Base-by-base conservation (phyloP, 2,329 filamentous ascomycete species). In the Verticillium zaregamsianum region DNA sequence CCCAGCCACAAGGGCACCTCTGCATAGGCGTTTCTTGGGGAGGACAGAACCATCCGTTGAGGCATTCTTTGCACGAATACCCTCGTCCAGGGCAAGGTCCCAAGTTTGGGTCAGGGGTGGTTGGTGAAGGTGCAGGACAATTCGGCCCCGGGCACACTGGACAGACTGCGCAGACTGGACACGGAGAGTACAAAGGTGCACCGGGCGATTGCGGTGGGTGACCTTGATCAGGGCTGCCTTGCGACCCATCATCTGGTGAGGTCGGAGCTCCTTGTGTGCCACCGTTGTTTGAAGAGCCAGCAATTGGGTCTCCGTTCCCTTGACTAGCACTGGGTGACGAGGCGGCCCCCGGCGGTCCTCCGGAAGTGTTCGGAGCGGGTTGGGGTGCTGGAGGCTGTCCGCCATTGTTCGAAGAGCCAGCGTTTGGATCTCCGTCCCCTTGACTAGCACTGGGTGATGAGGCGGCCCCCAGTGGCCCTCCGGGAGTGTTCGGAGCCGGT, bases 1-100 rank as follows among this genome's bases (percentile, higher is more conserved):
- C 72, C 45, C 69, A 62, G 0, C 71, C 72, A 49, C 71, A 73
- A 2, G 70, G 66, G 3, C 66, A 68, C 7, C 58, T 63, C 37
- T 71, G 69, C 28, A 71, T 66, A n/a, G 70, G 71, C 3, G 72
- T 73, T 61, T 73, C 68, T 52, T 67, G 63, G 6, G 71, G 70
- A 49, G 72, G 71, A 57, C 70, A 73, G 54, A 73, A 73, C 71
- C 71, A 71, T 6, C 71, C 70, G 52, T 72, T 63, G 6, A 69
- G 65, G 40, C 72, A 74, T 20, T 73, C 71, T 3, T 63, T 58
- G 58, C 72, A 74, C 5, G 61, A 63, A 40, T 70, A 72, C 0
- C 72, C 71, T 57, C 61, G 64, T 6, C 67, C 69, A 1, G 69
- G 67, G 32, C 70, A 72, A 7, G 69, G 63, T 5, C 56, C 28